phyloP scores from a whole-genome alignment of 768 basidiomycete genomes.

The Sporobolomyces roseus region DNA sequence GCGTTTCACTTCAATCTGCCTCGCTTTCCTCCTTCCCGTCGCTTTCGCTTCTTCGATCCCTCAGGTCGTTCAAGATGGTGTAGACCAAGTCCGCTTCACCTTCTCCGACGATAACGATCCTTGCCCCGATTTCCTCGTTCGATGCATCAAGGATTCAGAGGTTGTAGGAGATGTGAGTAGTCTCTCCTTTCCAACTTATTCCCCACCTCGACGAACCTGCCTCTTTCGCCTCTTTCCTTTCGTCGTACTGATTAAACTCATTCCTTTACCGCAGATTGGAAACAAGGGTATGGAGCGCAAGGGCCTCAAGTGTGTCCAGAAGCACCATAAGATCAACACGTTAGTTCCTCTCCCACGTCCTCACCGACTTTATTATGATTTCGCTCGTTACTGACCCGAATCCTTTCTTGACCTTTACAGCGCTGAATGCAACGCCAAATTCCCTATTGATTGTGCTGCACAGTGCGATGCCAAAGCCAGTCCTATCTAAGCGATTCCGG shows the following conservation, averaged over 20 bases:
- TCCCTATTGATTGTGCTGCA: conserved; percentile 25
- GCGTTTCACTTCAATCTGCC: background rate
- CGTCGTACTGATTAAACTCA: too few relatives aligned
- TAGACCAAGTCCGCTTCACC: conserved; percentile 19
- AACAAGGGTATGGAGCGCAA: conserved; percentile 22
- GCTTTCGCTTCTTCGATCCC: conserved; percentile 9
- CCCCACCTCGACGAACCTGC: too few relatives aligned
- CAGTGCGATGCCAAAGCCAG: conserved; percentile 21
- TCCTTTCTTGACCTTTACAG: background rate
- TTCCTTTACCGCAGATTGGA: too few relatives aligned
- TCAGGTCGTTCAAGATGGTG: background rate
- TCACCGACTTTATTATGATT: too few relatives aligned
- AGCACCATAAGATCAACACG: conserved; percentile 20
- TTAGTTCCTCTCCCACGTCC: background rate
- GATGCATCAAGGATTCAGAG: conserved; percentile 29
- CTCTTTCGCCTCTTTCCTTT: too few relatives aligned
- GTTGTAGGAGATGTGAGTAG: conserved; percentile 34
- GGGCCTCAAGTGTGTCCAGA: conserved; percentile 25
- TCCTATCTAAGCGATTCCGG: conserved; percentile 14
- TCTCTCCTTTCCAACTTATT: background rate
- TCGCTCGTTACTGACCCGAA: too few relatives aligned
- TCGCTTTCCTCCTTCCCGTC: background rate
- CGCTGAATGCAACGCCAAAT: conserved; percentile 35
- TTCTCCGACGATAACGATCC: conserved; percentile 28
- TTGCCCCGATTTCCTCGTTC: conserved; percentile 32